These are phyloP conservation scores for Viridothelium virens DNA, from an alignment of 495 filamentous ascomycete genomes.

Conservation along the genomic window DNA sequence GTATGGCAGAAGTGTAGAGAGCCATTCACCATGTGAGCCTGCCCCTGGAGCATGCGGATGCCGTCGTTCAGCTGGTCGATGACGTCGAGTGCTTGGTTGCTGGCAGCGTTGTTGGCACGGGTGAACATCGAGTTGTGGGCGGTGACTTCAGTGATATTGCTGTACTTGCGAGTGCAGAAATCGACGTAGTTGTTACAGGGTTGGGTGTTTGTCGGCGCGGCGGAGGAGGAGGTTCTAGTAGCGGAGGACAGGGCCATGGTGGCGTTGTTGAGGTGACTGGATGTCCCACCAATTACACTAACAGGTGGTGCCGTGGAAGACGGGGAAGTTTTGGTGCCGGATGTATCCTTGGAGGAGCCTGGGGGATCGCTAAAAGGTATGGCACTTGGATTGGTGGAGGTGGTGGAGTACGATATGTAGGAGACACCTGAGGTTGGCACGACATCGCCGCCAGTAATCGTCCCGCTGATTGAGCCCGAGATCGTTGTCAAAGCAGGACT, in stretches of 20 bases:
- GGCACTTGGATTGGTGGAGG: constrained; percentile 8
- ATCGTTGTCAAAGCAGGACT: not conserved
- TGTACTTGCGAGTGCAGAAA: constrained; percentile 72
- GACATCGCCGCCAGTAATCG: constrained; percentile 10
- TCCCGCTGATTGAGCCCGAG: constrained; percentile 8
- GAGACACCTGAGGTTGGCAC: constrained; percentile 9
- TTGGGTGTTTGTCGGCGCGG: constrained; percentile 31
- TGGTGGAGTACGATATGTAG: constrained; percentile 8
- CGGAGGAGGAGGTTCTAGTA: constrained; percentile 22
- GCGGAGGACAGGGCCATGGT: not conserved
- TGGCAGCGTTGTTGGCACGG: constrained; percentile 55
- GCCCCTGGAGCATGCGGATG: constrained; percentile 80
- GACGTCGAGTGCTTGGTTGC: constrained; percentile 69
- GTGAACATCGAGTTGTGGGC: constrained; percentile 87
- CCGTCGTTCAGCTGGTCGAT: constrained; percentile 75
- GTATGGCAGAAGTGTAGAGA: constrained; percentile 65
- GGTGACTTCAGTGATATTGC: constrained; percentile 81
- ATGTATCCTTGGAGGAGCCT: not conserved
- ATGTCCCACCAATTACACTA: constrained; percentile 9
- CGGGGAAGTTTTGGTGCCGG: not conserved
- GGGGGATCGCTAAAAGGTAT: not conserved
- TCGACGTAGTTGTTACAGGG: constrained; percentile 83
- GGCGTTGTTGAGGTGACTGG: not conserved
- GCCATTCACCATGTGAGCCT: constrained; percentile 62
- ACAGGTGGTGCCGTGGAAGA: not conserved